These are phyloP conservation scores for Xylaria sp. DNA, from an alignment of 2,329 filamentous ascomycete species.

Conservation along the genomic window DNA sequence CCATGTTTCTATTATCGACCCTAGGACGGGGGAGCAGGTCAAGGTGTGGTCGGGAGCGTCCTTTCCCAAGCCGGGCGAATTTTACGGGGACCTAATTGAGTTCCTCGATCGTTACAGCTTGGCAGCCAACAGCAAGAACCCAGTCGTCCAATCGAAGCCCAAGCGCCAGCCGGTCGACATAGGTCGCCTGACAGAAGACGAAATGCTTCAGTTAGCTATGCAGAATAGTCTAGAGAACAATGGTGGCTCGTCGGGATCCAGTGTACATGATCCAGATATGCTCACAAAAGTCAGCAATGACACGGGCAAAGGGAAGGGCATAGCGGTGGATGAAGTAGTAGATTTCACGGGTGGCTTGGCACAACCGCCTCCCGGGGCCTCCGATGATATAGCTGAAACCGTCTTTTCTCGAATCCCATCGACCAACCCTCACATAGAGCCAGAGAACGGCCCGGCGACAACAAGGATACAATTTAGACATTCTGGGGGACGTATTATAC, in stretches of 20 bases:
- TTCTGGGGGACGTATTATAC: constrained; percentile 83
- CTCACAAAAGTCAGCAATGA: constrained; percentile 74
- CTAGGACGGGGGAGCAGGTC: constrained; percentile 94
- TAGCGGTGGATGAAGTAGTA: constrained; percentile 49
- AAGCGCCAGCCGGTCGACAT: constrained; percentile 79
- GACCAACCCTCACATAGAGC: constrained; percentile 79
- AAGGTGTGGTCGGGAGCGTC: constrained; percentile 93
- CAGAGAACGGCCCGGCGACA: constrained; percentile 72
- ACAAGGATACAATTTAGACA: constrained; percentile 93
- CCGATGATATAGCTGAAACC: constrained; percentile 44
- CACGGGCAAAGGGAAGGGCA: constrained; percentile 64
- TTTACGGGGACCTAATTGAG: constrained; percentile 90
- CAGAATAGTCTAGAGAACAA: constrained; percentile 81
- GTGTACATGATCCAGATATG: constrained; percentile 84
- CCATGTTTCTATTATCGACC: constrained; percentile 95
- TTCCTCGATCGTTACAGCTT: constrained; percentile 98
- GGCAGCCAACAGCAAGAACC: constrained; percentile 88
- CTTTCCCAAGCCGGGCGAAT: constrained; percentile 79
- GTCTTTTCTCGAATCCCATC: constrained; percentile 78
- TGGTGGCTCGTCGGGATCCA: constrained; percentile 56
- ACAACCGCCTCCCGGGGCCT: constrained; percentile 17
- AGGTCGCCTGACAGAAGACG: constrained; percentile 92
- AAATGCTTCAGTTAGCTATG: constrained; percentile 94
- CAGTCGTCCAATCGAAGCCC: constrained; percentile 81
- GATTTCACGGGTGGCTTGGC: constrained; percentile 39